These are phyloP conservation scores for Cyclostephanos invisitatus DNA, from an alignment of 108 stramenopile genomes.

Conservation along the genomic window DNA sequence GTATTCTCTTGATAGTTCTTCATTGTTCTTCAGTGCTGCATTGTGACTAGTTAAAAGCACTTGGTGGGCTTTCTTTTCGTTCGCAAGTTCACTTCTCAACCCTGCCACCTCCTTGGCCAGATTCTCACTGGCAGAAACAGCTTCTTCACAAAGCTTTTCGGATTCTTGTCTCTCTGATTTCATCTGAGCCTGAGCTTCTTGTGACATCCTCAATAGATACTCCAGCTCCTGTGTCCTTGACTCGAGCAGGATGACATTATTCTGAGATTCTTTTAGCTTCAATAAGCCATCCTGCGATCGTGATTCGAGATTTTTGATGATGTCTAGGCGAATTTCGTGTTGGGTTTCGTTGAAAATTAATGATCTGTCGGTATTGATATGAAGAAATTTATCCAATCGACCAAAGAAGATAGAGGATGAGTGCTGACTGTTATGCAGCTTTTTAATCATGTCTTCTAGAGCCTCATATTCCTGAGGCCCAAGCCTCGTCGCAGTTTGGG, in stretches of 20 bases:
- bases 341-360: background rate
- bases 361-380: background rate
- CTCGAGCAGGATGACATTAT: conserved; percentile 6
- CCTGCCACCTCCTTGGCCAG: conserved; percentile 15
- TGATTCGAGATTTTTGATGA: conserved; percentile 26
- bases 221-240: conserved; percentile 9
- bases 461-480: conserved; percentile 1
- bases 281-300: conserved; percentile 5
- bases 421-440: background rate
- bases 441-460: background rate
- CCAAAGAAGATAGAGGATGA: conserved; percentile 4
- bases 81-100: conserved; percentile 6
- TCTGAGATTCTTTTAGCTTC: conserved; percentile 17
- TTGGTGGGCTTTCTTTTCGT: conserved; percentile 12
- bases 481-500: background rate
- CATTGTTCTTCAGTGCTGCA: background rate
- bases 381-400: conserved; percentile 13
- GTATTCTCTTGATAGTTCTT: conserved; percentile 8
- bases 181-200: conserved; percentile 7
- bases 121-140: conserved; percentile 8
- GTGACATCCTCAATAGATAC: conserved; percentile 9
- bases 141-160: conserved; percentile 25
- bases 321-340: conserved; percentile 15
- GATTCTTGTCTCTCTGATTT: conserved; percentile 11
- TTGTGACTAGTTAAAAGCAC: conserved; percentile 8